These are phyloP conservation scores for Nadsonia starkeyi-henricii DNA, from an alignment of 1,139 yeast species.

Conservation along the genomic window DNA sequence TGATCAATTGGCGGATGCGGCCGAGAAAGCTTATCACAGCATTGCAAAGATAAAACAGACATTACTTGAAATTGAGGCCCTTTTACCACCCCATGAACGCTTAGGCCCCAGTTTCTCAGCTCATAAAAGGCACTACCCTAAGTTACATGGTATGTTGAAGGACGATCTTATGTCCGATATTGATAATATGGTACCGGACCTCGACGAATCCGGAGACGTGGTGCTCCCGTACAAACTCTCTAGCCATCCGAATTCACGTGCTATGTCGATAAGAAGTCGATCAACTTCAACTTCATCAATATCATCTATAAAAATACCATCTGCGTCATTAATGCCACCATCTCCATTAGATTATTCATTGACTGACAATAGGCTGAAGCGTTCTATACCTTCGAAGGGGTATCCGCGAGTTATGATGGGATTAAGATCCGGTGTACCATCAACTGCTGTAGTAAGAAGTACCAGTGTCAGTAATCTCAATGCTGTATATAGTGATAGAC, in stretches of 20 bases:
- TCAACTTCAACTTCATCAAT: not conserved
- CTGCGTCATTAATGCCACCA: not conserved
- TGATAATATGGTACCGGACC: not conserved
- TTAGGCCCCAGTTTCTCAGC: slow-evolving; percentile 10
- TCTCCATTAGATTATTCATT: not conserved
- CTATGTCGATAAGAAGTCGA: not conserved
- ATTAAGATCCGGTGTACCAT: not conserved
- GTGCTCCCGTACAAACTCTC: not conserved
- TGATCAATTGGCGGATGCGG: slow-evolving; percentile 6
- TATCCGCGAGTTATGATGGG: not conserved
- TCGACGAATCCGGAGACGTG: not conserved
- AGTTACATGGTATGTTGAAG: slow-evolving; percentile 11
- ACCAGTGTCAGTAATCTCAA: not conserved
- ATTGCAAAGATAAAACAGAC: slow-evolving; percentile 6
- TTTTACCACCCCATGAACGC: slow-evolving; percentile 12
- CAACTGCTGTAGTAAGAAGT: not conserved
- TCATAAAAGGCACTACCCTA: slow-evolving; percentile 16
- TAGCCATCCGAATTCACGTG: not conserved
- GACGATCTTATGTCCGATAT: not conserved
- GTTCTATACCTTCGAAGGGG: not conserved
- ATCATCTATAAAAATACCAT: slow-evolving; percentile 1
- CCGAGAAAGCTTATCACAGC: slow-evolving; percentile 5
- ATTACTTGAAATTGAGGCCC: slow-evolving; percentile 10
- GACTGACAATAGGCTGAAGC: not conserved
- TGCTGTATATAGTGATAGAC: not conserved